Conservation (phyloP, 306 rosid species). For the Citrullus amarus region DNA sequence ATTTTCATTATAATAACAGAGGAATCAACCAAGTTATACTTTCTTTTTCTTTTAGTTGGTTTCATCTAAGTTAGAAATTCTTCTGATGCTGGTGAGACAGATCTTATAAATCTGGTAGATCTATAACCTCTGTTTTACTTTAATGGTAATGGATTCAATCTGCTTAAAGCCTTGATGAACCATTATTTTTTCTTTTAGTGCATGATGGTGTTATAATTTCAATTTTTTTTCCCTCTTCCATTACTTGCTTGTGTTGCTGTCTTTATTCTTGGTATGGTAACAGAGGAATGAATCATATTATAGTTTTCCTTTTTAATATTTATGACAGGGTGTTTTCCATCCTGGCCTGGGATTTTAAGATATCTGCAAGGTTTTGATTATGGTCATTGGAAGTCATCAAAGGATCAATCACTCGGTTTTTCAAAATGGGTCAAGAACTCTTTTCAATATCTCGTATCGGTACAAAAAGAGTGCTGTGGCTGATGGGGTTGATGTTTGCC, state of each 20-base stretch:
- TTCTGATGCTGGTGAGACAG: constrained; percentile 9
- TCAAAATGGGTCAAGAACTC: constrained; percentile 44
- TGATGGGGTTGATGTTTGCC: constrained; percentile 37
- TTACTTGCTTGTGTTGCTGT: background rate
- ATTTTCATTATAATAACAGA: background rate
- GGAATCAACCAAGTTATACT: background rate
- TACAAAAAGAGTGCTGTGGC: constrained; percentile 41
- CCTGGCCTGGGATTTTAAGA: constrained; percentile 13
- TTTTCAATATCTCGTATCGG: constrained; percentile 27
- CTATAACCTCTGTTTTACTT: background rate
- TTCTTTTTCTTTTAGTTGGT: background rate
- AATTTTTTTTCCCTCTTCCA: background rate
- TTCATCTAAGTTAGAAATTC: background rate
- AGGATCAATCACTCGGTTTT: constrained; percentile 8
- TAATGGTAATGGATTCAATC: background rate
- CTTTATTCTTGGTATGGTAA: background rate
- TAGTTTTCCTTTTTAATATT: background rate
- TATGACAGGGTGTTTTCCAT: constrained; percentile 4
- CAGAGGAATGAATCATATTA: background rate
- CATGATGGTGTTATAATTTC: background rate
- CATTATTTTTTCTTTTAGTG: background rate
- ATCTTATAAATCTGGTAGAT: background rate
- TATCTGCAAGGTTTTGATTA: constrained; percentile 28
- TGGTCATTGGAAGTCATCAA: constrained; percentile 20
- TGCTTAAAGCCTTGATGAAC: background rate